These are phyloP conservation scores for Hygrophorus russula DNA, from an alignment of 768 basidiomycete species.

Conservation along the genomic window DNA sequence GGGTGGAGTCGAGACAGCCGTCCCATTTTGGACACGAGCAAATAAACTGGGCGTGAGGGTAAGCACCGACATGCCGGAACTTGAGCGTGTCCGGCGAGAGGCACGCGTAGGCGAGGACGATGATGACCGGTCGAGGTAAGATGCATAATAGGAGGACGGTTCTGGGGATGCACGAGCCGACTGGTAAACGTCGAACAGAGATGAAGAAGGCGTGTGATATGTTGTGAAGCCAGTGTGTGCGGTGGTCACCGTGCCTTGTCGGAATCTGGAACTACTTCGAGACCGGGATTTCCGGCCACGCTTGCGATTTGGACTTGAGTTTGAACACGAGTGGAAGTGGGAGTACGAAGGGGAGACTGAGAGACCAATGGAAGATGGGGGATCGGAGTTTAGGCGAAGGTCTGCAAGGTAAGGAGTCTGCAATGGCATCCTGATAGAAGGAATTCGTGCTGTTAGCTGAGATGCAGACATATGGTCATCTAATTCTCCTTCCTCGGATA, in stretches of 20 bases:
- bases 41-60: constrained; percentile 57
- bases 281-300: constrained; percentile 17
- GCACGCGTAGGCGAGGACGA: constrained; percentile 15
- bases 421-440: not conserved
- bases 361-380: too few species aligned
- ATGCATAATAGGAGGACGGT: constrained; percentile 18
- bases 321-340: too few species aligned
- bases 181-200: constrained; percentile 51
- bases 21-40: constrained; percentile 19
- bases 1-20: not conserved
- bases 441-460: constrained; percentile 4
- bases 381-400: too few species aligned
- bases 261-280: constrained; percentile 14
- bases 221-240: constrained; percentile 47
- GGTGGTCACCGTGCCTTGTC: constrained; percentile 43
- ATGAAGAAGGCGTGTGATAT: constrained; percentile 74
- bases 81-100: constrained; percentile 10
- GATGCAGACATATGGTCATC: constrained; percentile 12
- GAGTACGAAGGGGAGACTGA: too few species aligned
- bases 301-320: not conserved
- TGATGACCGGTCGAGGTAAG: constrained; percentile 12
- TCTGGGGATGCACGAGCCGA: constrained; percentile 53
- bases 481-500: constrained; percentile 1
- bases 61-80: constrained; percentile 21
- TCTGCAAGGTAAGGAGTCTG: too few species aligned